Percentiles rank a stretch among this genome's conserved stretches.
These are phyloP conservation scores for Sporothrix humicola DNA, from an alignment of 2,329 filamentous ascomycete genomes.

Conservation along the genomic window DNA sequence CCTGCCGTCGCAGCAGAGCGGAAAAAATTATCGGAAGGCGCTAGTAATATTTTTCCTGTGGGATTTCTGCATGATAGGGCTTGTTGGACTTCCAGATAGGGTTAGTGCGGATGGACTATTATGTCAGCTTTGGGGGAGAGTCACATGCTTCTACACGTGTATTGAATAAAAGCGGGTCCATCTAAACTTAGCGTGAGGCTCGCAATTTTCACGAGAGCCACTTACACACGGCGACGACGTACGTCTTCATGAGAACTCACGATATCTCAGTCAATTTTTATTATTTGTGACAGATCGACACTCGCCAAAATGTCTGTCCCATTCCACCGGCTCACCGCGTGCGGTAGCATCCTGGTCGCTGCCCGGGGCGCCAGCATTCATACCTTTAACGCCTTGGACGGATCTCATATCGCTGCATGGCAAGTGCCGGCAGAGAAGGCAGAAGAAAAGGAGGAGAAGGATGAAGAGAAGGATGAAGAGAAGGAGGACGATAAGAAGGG, in stretches of 20 bases:
- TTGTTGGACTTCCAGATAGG: conserved; percentile 8
- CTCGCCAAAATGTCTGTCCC: conserved; percentile 49
- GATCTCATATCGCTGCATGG: conserved; percentile 67
- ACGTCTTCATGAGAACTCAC: background rate
- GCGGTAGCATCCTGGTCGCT: conserved; percentile 68
- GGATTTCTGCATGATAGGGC: conserved; percentile 11
- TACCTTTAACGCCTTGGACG: conserved; percentile 65
- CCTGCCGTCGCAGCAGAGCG: background rate
- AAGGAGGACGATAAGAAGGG: background rate
- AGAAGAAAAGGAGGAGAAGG: background rate
- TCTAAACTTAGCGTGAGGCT: background rate
- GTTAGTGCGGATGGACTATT: background rate
- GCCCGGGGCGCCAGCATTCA: conserved; percentile 76
- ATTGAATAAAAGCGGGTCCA: background rate
- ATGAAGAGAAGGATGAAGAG: background rate
- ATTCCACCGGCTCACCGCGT: conserved; percentile 66
- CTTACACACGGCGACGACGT: conserved; percentile 20
- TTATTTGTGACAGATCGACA: background rate
- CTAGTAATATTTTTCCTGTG: conserved; percentile 29
- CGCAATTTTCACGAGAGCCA: conserved; percentile 26
- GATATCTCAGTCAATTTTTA: background rate
- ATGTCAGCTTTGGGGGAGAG: background rate
- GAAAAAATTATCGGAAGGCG: conserved; percentile 5
- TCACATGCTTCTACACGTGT: background rate
- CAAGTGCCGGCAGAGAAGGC: conserved; percentile 48